Base-by-base conservation (phyloP, 2,329 filamentous ascomycete genomes). In the Emericellopsis atlantica region DNA sequence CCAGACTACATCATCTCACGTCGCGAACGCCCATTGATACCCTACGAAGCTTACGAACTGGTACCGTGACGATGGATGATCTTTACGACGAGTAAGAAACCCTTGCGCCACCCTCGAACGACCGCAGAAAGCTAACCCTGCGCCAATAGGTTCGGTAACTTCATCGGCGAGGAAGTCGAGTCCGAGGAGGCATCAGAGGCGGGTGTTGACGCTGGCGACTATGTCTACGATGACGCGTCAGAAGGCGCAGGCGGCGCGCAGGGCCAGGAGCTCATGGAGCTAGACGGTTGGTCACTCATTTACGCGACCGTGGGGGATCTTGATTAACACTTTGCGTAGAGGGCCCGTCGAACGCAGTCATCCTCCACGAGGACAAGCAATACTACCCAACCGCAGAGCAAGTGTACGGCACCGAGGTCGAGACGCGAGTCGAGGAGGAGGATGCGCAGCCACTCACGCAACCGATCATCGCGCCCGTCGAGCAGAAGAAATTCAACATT, bases 361-460 rank as follows among this genome's bases (percentile, higher is more conserved):
- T 98, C 43, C 75, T 98, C 36, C 92, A 98, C 65, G 92, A 98
- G 70, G 92, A 98, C 66, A 98, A 98, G 62, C 92, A 96, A 59
- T 98, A 98, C 63, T 98, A 98, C 58, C 92, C 92, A 24, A 95
- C 89, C n/a, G 92, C 92, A 43, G 81, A 90, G 56, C 92, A 98
- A 61, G 81, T 95, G 34, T 98, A 96, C 58, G 92, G 92, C 40
- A 74, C 80, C 51, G 89, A 92, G 63, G 92, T 98, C 52, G 92
- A 98, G 65, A 92, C 90, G 2, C 67, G 95, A 61, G 90, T 98
- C 32, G 85, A 96, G 56, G 92, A 98, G 61, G 92, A 96, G 65
- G 92, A 98, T 68, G 84, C 89, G 44, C 92, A 98, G 60, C 84
- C 89, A 37, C 73, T 98, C 46, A 79, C 85, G 24, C 79, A 95